Evolutionary conservation across 2,329 filamentous ascomycete genomes (phyloP), one percentile per base, ranked within the genome.

Genomic region (Monilinia aucupariae): DNA sequence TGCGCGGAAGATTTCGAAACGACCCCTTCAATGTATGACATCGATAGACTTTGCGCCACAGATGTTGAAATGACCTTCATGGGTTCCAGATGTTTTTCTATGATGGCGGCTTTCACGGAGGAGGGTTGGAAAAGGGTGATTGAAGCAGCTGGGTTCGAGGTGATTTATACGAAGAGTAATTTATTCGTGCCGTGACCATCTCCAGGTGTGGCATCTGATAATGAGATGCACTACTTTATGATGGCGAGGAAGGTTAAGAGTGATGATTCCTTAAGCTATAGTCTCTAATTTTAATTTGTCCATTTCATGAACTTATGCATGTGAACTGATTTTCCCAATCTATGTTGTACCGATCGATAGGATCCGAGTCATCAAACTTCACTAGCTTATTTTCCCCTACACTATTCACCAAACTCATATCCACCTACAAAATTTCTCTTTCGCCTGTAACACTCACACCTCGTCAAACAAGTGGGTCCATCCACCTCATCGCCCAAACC

Each of bases 11-110:
- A 64, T 27, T 51, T 64, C 17, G 12, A n/a, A 45, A 52, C 39
- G 25, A 39, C 27, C 47, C 37, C 55, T n/a, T 37, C 55, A 12
- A 32, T 60, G 56, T 67, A 59, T 43, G 60, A 69, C 41, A 15
- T 45, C 17, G 68, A 68, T 56, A 59, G 58, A 22, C 39, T 56
- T 17, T 66, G 65, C 52, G 67, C 62, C 5, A 47, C 45, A 22
- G 54, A 61, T 10, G 39, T 66, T 47, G 52, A 65, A 39, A 50
- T 37, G 52, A 67, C 22, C 4, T 69, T 69, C 45, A 65, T 69
- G 65, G 67, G 62, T 8, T 65, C 62, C 10, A 64, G 30, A 32
- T 45, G 62, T 45, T 43, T 20, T n/a, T 51, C 45, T 7, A 55
- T 54, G 59, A 55, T n/a, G n/a, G n/a, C 25, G 2, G 55, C 63